Conservation (phyloP, 1,139 yeast species). For the Blastobotrys capitulatus region DNA sequence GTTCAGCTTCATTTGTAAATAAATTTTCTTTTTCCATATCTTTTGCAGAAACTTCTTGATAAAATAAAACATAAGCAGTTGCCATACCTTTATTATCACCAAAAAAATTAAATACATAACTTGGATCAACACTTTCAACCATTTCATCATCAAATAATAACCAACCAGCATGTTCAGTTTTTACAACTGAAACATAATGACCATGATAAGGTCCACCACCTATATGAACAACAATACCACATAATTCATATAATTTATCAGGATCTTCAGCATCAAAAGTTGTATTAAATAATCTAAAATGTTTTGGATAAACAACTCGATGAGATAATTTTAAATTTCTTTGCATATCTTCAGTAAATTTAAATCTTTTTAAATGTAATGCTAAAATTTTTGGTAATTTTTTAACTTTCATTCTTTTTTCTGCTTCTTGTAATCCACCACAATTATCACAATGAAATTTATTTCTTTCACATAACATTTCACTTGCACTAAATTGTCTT, state of each 20-base stretch:
- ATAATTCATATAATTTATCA: constrained; percentile 68
- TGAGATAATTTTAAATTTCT: constrained; percentile 83
- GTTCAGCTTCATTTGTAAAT: constrained; percentile 22
- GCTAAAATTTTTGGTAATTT: constrained; percentile 73
- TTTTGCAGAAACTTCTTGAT: constrained; percentile 39
- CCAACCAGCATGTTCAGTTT: constrained; percentile 81
- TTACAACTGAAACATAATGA: constrained; percentile 84
- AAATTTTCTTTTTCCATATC: constrained; percentile 25
- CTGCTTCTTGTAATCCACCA: constrained; percentile 89
- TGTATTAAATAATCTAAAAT: constrained; percentile 68
- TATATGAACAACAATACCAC: constrained; percentile 84
- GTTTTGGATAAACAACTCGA: constrained; percentile 74
- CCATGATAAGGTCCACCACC: constrained; percentile 99
- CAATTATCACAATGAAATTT: constrained; percentile 92
- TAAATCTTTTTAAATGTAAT: constrained; percentile 83
- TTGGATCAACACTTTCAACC: constrained; percentile 81
- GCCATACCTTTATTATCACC: constrained; percentile 89
- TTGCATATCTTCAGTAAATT: constrained; percentile 78
- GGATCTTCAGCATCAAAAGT: constrained; percentile 48
- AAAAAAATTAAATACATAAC: constrained; percentile 76
- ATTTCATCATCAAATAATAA: constrained; percentile 90
- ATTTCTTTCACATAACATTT: constrained; percentile 78
- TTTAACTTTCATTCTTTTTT: constrained; percentile 80
- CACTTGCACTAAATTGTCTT: constrained; percentile 76
- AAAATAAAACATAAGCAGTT: constrained; percentile 85